Base-by-base conservation (phyloP, 768 basidiomycete species). In the Tulasnella sp. region DNA sequence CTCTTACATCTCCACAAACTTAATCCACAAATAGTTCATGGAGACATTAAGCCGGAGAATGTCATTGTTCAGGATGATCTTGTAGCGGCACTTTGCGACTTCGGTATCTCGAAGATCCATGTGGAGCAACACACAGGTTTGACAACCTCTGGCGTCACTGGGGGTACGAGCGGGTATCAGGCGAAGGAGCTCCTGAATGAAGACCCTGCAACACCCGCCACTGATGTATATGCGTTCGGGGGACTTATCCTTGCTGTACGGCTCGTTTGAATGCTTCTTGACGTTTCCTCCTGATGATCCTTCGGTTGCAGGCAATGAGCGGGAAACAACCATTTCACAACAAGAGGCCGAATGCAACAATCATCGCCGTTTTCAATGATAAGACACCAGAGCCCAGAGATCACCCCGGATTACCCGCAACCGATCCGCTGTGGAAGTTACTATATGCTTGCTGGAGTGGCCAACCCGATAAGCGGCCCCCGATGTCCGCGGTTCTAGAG, bases 21-120 rank as follows among this genome's bases (percentile, higher is more conserved):
- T 10, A 37, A 35, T 9, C 20, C 70, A 72, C 37, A 20, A 7
- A 42, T 72, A 11, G 11, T 72, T 15, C 70, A 72, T 11, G 70
- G 70, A 10, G 70, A 72, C 70, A 72, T 72, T 32, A 72, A 72
- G 20, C 70, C 70, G 11, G 70, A 72, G 11, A 72, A 72, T 32
- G 32, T 72, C 23, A 13, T 72, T 10, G 32, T 72, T 10, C 35
- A 72, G 32, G 70, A 72, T 32, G 15, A 42, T 5, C 37, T 35
- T 11, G 29, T 29, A 20, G 70, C 70, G 11, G 70, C n/a, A 23
- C 5, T 72, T 23, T 72, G 70, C 20, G 70, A 72, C 23, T 72
- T 72, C 35, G 70, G 70, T 11, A 35, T 72, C 26, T 26, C 5
- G 2, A 35, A 42, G 37, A 72, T 72, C 70, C 3, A 20, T 20